These are phyloP conservation scores for Chlamydomonas reinhardtii DNA, from an alignment of 163 green algal genomes.

Conservation along the genomic window DNA sequence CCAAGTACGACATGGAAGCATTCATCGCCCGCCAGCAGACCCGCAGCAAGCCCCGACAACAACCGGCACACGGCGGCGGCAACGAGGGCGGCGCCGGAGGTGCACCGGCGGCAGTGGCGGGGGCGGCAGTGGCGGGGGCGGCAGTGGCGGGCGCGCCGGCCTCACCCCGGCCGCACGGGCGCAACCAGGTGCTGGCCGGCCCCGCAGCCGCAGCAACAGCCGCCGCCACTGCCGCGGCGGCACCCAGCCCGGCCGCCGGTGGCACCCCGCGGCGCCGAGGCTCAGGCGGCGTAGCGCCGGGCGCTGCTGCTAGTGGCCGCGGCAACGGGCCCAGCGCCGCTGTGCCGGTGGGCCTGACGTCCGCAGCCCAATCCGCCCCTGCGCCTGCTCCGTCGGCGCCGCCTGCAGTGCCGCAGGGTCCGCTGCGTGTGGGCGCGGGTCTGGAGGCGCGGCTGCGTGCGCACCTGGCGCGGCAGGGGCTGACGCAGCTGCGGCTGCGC, in stretches of 20 bases:
- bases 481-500: constrained; percentile 1
- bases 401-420: neutral
- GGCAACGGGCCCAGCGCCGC: neutral
- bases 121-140: too few species aligned
- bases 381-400: neutral
- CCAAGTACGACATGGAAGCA: constrained; percentile 4
- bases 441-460: constrained; percentile 18
- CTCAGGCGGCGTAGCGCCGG: too few species aligned
- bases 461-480: neutral
- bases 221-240: neutral
- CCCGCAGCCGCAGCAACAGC: too few species aligned
- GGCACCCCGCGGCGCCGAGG: too few species aligned
- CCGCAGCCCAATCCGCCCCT: neutral
- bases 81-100: too few species aligned
- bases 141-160: too few species aligned
- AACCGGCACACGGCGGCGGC: too few species aligned
- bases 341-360: neutral
- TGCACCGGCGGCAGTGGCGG: too few species aligned
- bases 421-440: neutral
- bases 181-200: too few species aligned
- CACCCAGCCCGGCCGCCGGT: too few species aligned
- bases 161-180: too few species aligned
- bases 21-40: constrained; percentile 5
- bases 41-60: neutral
- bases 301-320: too few species aligned